phyloP scores from a whole-genome alignment of 306 rosid genomes.

The Pterocarpus santalinus region DNA sequence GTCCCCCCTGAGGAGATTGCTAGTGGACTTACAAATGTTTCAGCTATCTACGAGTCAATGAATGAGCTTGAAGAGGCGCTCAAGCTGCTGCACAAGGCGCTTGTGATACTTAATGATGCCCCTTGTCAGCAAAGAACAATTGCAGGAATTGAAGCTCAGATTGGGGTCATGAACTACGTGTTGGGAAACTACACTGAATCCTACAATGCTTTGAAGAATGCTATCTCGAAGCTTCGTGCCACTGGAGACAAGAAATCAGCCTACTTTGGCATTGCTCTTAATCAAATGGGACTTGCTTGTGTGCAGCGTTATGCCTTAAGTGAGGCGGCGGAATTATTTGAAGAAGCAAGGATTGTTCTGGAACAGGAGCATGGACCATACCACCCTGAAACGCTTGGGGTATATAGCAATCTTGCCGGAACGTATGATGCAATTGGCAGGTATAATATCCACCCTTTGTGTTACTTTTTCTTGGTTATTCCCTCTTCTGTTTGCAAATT shows the following conservation, averaged over 20 bases:
- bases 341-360: conserved; percentile 77
- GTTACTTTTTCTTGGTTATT: conserved; percentile 5
- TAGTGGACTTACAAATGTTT: conserved; percentile 79
- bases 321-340: conserved; percentile 83
- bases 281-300: conserved; percentile 95
- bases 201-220: conserved; percentile 70
- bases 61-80: conserved; percentile 83
- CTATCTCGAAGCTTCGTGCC: conserved; percentile 80
- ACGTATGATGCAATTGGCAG: conserved; percentile 96
- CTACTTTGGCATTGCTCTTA: conserved; percentile 88
- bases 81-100: conserved; percentile 72
- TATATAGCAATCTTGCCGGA: conserved; percentile 94
- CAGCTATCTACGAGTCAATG: conserved; percentile 91
- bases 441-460: conserved; percentile 46
- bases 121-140: conserved; percentile 86
- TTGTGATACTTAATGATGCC: conserved; percentile 67
- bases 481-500: background rate
- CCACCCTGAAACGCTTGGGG: conserved; percentile 93
- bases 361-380: conserved; percentile 83
- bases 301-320: conserved; percentile 67
- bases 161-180: conserved; percentile 86
- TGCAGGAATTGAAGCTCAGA: conserved; percentile 96
- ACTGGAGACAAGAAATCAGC: conserved; percentile 86
- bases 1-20: conserved; percentile 85
- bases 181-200: conserved; percentile 77